Evolutionary conservation across 2,329 filamentous ascomycete species (phyloP), one percentile per base, ranked within the genome.

Genomic region (Epichloe sp.): DNA sequence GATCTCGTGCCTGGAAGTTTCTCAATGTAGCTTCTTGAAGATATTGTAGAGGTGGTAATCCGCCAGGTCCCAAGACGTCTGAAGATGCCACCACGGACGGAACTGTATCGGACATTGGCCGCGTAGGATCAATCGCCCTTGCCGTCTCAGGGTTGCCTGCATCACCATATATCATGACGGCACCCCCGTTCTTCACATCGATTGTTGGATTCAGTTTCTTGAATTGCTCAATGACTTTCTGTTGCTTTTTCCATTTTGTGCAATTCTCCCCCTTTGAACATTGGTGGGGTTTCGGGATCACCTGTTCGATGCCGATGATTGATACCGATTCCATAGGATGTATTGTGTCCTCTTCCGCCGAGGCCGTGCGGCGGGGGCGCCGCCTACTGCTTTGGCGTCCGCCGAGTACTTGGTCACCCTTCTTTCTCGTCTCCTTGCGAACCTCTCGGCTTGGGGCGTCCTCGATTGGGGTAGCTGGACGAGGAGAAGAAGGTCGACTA

Each of bases 11-110:
- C 62, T 85, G 77, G 35, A 95, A 64, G 55, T 76, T 80, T 52
- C 82, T 80, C 15, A 95, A 80, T 42, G 76, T 77, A 47, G 84
- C 80, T 64, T 89, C 83, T 59, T 89, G 83, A 38, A 96, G 77
- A 55, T 82, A 79, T 53, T 79, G 76, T 53, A 90, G 75, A 23
- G 82, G 74, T 21, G 84, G 76, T 12, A 82, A 64, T 45, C 64
- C 68, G 37, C 78, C 78, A 5, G 86, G 84, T 2, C 89, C 90
- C 55, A 97, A 77, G 11, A 94, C 77, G 66, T 96, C 91, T 1
- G 90, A 96, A 1, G 91, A 96, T 26, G 90, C 91, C 49, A 95
- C 84, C 10, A 95, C 76, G 1, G 90, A 96, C 10, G 86, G 86
- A 3, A 85, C 79, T 19, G 79, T 79, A 58, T 93, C 85, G 5